Evolutionary conservation across 371 early-diverging fungal genomes (phyloP).

Genomic region (Apophysomyces sp.): DNA sequence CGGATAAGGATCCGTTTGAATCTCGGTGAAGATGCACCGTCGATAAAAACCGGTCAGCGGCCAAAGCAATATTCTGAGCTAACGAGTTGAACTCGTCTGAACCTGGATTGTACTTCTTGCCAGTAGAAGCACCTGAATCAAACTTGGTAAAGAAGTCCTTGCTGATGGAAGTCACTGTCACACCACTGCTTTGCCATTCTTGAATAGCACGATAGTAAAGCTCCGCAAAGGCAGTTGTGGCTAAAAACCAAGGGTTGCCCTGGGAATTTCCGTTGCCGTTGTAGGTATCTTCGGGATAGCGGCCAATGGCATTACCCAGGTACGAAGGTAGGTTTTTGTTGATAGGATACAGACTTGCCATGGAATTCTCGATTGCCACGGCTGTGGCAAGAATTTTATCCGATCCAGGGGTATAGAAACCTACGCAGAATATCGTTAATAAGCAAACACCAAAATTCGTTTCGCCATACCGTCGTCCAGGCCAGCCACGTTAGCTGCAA

Average conservation of each 20-base stretch:
- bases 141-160: constrained; percentile 37
- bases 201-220: constrained; percentile 55
- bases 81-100: constrained; percentile 20
- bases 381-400: constrained; percentile 59
- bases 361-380: constrained; percentile 33
- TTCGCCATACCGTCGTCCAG: constrained; percentile 25
- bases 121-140: constrained; percentile 11
- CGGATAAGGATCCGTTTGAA: constrained; percentile 56
- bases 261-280: constrained; percentile 53
- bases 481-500: constrained; percentile 51
- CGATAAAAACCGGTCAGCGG: constrained; percentile 59
- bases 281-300: constrained; percentile 77
- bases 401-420: constrained; percentile 44
- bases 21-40: constrained; percentile 56
- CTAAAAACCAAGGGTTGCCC: constrained; percentile 79
- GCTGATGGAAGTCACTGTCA: constrained; percentile 45
- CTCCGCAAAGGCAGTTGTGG: constrained; percentile 66
- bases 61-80: constrained; percentile 20
- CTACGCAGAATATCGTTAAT: constrained; percentile 7
- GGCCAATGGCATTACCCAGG: constrained; percentile 59
- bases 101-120: constrained; percentile 17
- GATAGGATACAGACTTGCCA: constrained; percentile 51
- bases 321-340: constrained; percentile 29
- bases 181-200: constrained; percentile 20
- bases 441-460: not conserved